Evolutionary conservation across 306 rosid species (phyloP).

Genomic region (Phaseolus lunatus): DNA sequence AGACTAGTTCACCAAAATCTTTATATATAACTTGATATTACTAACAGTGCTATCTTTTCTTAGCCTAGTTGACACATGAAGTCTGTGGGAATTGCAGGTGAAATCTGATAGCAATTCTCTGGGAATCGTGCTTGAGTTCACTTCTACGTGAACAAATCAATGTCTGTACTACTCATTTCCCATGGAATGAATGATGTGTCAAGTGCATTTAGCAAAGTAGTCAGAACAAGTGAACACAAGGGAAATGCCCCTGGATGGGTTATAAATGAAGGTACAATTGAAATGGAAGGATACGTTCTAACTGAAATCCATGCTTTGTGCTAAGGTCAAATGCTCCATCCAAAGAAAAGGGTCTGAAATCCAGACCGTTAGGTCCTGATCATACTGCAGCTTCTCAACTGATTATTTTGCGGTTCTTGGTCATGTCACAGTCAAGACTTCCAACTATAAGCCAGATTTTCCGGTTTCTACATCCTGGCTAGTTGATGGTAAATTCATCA

Average conservation of each 20-base stretch:
- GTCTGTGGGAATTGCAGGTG: slow-evolving; percentile 9
- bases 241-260: slow-evolving; percentile 30
- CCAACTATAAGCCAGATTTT: slow-evolving; percentile 11
- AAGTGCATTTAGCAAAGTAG: slow-evolving; percentile 1
- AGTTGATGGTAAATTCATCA: slow-evolving; percentile 13
- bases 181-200: slow-evolving; percentile 8
- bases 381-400: background rate
- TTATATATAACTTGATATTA: background rate
- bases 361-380: slow-evolving; percentile 33
- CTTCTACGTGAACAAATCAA: background rate
- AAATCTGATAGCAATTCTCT: slow-evolving; percentile 1
- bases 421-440: slow-evolving; percentile 13
- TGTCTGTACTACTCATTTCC: background rate
- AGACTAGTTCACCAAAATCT: background rate
- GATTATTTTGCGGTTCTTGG: slow-evolving; percentile 6
- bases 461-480: background rate
- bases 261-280: slow-evolving; percentile 17
- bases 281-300: slow-evolving; percentile 2
- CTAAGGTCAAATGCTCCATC: slow-evolving; percentile 50
- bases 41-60: background rate
- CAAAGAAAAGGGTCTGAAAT: slow-evolving; percentile 37
- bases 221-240: slow-evolving; percentile 13
- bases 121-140: slow-evolving; percentile 9
- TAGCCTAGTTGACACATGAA: background rate
- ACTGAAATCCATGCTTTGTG: slow-evolving; percentile 55